Evolutionary conservation across 2,329 filamentous ascomycete species (phyloP), one percentile per base, ranked within the genome.

Genomic region (Fusarium sambucinum): DNA sequence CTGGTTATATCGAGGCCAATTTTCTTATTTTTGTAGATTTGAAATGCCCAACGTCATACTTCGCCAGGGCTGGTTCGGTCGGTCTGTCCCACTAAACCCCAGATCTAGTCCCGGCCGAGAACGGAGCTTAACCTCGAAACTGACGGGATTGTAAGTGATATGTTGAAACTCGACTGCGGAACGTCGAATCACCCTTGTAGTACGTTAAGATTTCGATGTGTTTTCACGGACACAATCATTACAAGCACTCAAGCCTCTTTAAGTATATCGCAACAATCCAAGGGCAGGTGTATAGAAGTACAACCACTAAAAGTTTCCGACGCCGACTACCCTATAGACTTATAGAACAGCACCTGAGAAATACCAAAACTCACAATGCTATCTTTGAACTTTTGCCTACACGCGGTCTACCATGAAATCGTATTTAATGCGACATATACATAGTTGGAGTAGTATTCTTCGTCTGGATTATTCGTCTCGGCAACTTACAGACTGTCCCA

Each of bases 81-180:
- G 29, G 21, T 12, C 21, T 50, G 27, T 42, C 54, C 62, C 47
- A 51, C 66, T 42, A 50, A 69, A 54, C 38, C 48, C 47, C 48
- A 54, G 56, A 56, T 58, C 48, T 46, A 45, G 40, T 59, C 45
- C 56, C 42, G 51, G 59, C 60, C 59, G 55, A 72, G 44, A 55
- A 48, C 55, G 47, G 57, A 60, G 61, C 48, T 27, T 32, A 58
- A 57, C 55, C 25, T 58, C 13, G 23, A 25, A 25, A 25, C 12
- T 37, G 5, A 37, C 5, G 11, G 17, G 33, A 37, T 17, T 12
- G 10, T 48, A 78, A 75, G 77, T 14, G 19, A 14, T 13, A 12
- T 40, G 21, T 41, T 37, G 37, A 37, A 35, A 35, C 21, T 16
- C 14, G 13, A 23, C 25, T 23, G 10, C 19, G 5, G 7, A 40